Evolutionary conservation across 2,329 filamentous ascomycete genomes (phyloP).

Genomic region (Sarocladiaceae sp.): DNA sequence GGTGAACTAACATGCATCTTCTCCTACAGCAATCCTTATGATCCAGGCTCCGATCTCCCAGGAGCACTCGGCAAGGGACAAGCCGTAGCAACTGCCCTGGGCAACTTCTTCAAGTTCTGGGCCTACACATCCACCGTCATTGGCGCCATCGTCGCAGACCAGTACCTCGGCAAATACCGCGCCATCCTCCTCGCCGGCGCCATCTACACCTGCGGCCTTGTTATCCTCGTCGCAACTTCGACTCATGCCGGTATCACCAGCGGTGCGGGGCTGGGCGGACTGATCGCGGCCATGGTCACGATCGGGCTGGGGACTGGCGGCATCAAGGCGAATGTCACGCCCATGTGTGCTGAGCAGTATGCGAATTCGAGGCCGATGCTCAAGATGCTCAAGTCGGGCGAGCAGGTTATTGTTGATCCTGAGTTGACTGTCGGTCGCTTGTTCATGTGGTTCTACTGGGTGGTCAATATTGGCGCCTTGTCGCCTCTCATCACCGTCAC

Average conservation of each 20-base stretch:
- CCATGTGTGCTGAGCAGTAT: constrained; percentile 60
- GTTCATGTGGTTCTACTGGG: constrained; percentile 70
- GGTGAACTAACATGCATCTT: constrained; percentile 49
- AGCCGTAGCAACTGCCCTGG: constrained; percentile 13
- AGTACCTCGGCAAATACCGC: constrained; percentile 55
- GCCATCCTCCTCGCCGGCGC: constrained; percentile 52
- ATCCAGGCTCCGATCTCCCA: constrained; percentile 14
- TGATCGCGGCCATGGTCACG: constrained; percentile 51
- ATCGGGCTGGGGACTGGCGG: constrained; percentile 62
- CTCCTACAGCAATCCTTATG: constrained; percentile 16
- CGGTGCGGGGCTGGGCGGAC: constrained; percentile 39
- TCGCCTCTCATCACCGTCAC: constrained; percentile 61
- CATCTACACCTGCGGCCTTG: constrained; percentile 52
- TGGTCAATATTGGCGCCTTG: constrained; percentile 68
- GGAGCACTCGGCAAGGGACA: constrained; percentile 15
- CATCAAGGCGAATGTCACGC: constrained; percentile 60
- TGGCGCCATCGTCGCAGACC: constrained; percentile 50
- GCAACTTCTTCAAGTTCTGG: constrained; percentile 23
- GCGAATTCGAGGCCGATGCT: constrained; percentile 44
- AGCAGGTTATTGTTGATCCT: constrained; percentile 61
- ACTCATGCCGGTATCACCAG: constrained; percentile 29
- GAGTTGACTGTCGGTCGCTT: constrained; percentile 60
- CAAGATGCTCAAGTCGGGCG: constrained; percentile 40
- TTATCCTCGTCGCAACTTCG: constrained; percentile 47
- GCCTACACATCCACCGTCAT: constrained; percentile 30